phyloP scores from a whole-genome alignment of 2,329 filamentous ascomycete species.

The Ophiostoma perfectum region DNA sequence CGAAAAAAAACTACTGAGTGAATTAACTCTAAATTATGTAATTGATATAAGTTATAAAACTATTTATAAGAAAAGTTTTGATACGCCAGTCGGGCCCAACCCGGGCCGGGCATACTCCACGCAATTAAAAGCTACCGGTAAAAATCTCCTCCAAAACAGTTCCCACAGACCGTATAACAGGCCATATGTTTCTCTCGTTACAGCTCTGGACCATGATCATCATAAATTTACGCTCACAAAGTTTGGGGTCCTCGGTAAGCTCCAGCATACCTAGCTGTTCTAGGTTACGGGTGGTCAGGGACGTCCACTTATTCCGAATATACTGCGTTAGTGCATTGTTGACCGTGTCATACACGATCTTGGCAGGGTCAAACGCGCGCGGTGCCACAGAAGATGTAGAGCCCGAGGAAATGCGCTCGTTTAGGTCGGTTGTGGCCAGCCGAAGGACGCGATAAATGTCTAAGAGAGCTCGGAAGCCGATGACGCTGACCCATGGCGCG shows the following conservation, averaged over 20 bases:
- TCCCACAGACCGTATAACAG: constrained; percentile 14
- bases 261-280: constrained; percentile 18
- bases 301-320: constrained; percentile 9
- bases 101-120: too few relatives aligned
- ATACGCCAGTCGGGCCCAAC: too few relatives aligned
- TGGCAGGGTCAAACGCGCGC: constrained; percentile 14
- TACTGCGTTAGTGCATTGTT: constrained; percentile 11
- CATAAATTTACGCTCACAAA: constrained; percentile 21
- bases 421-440: constrained; percentile 18
- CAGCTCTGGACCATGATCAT: constrained; percentile 21
- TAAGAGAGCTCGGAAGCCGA: constrained; percentile 17
- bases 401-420: neutral
- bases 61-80: too few relatives aligned
- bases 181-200: constrained; percentile 19
- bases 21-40: too few relatives aligned
- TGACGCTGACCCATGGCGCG: constrained; percentile 17
- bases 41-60: too few relatives aligned
- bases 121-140: neutral
- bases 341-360: constrained; percentile 15
- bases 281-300: constrained; percentile 13
- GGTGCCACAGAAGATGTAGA: neutral
- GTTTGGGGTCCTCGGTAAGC: constrained; percentile 18
- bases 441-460: constrained; percentile 19
- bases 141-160: constrained; percentile 16
- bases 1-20: too few relatives aligned